Evolutionary conservation across 768 basidiomycete species (phyloP).

Genomic region (Lactarius psammicola): DNA sequence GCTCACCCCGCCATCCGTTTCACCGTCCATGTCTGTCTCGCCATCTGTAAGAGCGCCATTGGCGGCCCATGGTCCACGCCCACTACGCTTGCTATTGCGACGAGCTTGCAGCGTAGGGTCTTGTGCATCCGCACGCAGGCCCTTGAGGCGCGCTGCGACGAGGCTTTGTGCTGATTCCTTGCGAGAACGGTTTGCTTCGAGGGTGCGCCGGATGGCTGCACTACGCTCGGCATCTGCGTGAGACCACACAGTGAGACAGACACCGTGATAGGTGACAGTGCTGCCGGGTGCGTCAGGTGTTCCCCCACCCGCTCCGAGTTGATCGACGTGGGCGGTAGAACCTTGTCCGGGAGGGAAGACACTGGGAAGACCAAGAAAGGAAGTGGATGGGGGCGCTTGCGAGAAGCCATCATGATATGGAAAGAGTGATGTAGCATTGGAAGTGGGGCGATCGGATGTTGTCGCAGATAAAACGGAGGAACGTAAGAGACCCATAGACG

Average conservation of each 20-base stretch:
- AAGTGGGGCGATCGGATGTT: constrained; percentile 45
- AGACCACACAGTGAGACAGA: constrained; percentile 93
- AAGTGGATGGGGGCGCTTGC: constrained; percentile 67
- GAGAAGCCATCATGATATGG: constrained; percentile 78
- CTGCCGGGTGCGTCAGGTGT: constrained; percentile 34
- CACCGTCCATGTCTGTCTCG: constrained; percentile 70
- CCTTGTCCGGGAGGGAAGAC: constrained; percentile 44
- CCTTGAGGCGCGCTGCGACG: constrained; percentile 64
- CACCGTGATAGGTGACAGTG: constrained; percentile 80
- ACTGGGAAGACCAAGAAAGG: constrained; percentile 77
- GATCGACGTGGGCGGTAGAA: constrained; percentile 26
- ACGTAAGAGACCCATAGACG: constrained; percentile 68
- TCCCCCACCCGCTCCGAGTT: constrained; percentile 16
- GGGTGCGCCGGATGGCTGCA: constrained; percentile 76
- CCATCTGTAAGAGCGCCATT: constrained; percentile 52
- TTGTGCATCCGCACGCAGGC: constrained; percentile 51
- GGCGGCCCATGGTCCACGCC: constrained; percentile 69
- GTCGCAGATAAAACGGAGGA: constrained; percentile 64
- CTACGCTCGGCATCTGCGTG: constrained; percentile 90
- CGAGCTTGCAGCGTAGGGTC: constrained; percentile 62
- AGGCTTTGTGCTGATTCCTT: constrained; percentile 79
- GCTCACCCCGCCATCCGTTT: constrained; percentile 72
- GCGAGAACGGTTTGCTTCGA: constrained; percentile 73
- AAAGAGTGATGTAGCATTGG: constrained; percentile 69
- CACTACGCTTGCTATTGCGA: constrained; percentile 52